Conservation (phyloP, 345 rosid species). For the Gynandropsis gynandra region DNA sequence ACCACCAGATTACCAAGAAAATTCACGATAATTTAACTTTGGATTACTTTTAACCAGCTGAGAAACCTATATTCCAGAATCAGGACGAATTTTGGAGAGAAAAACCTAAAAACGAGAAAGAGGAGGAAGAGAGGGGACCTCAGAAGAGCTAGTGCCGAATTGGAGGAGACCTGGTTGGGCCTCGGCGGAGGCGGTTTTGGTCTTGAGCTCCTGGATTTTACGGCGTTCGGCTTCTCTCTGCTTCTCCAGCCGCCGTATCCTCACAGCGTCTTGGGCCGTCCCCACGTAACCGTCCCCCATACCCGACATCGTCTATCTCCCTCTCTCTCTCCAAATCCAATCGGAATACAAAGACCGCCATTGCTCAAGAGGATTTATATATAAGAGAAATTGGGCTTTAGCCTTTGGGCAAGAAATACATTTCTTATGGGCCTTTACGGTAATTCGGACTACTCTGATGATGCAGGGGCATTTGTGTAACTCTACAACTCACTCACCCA, state of each 20-base stretch:
- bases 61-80: background rate
- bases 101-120: constrained; percentile 13
- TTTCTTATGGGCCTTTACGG: constrained; percentile 8
- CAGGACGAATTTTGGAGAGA: background rate
- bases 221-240: constrained; percentile 97
- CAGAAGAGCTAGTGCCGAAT: constrained; percentile 90
- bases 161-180: constrained; percentile 95
- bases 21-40: background rate
- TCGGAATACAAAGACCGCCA: constrained; percentile 10
- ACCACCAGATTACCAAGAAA: background rate
- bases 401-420: no score
- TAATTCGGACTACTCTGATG: no score
- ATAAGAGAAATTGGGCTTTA: constrained; percentile 14
- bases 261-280: constrained; percentile 95
- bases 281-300: constrained; percentile 99
- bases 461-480: no score
- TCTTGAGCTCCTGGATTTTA: constrained; percentile 89
- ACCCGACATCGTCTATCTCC: constrained; percentile 63
- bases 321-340: constrained; percentile 6
- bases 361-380: background rate
- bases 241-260: constrained; percentile 96
- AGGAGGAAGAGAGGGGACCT: constrained; percentile 35
- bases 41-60: background rate
- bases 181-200: constrained; percentile 71
- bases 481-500: no score